phyloP scores from a whole-genome alignment of 2,329 filamentous ascomycete genomes.

The Coniochaeta sp. region DNA sequence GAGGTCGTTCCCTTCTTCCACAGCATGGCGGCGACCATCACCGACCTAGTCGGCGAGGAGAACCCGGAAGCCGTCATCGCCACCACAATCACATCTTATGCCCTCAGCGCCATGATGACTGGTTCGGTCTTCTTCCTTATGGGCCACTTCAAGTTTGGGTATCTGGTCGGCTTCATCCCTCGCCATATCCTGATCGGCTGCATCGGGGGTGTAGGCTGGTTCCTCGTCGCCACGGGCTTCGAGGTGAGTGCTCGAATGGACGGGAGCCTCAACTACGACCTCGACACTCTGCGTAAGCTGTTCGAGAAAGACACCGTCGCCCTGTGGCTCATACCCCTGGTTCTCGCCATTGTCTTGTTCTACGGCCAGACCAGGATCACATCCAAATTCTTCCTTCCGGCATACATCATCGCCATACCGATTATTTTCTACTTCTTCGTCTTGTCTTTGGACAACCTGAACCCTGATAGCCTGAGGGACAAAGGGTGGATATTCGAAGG shows the following conservation, averaged over 20 bases:
- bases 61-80: conserved; percentile 82
- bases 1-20: conserved; percentile 99
- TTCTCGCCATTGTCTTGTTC: conserved; percentile 69
- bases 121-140: conserved; percentile 88
- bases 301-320: conserved; percentile 66
- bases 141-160: conserved; percentile 80
- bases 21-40: conserved; percentile 91
- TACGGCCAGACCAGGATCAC: conserved; percentile 68
- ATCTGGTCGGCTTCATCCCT: conserved; percentile 93
- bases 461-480: conserved; percentile 59
- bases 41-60: conserved; percentile 68
- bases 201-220: conserved; percentile 95
- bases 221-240: conserved; percentile 83
- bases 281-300: conserved; percentile 69
- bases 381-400: conserved; percentile 78
- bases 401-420: conserved; percentile 77
- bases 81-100: conserved; percentile 88
- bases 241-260: conserved; percentile 88
- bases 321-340: conserved; percentile 77
- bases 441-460: conserved; percentile 58
- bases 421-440: conserved; percentile 74
- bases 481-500: conserved; percentile 88
- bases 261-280: conserved; percentile 75
- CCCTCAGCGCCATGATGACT: conserved; percentile 83
- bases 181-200: conserved; percentile 94